phyloP scores from a whole-genome alignment of 2,329 filamentous ascomycete species.

The Venturiaceae sp. region DNA sequence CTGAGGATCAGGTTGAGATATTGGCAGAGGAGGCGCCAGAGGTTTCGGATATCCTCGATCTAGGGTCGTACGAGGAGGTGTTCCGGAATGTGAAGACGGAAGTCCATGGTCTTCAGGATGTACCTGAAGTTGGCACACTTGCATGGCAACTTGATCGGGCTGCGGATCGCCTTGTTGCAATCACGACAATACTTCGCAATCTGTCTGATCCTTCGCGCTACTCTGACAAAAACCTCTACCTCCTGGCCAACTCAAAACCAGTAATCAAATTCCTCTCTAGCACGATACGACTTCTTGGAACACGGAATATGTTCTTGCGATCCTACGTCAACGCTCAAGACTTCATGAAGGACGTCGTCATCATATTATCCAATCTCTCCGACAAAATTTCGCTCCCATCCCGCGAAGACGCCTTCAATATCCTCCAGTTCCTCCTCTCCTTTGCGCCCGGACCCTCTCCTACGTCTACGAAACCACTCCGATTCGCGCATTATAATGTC shows the following conservation, averaged over 20 bases:
- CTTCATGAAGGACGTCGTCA: conserved; percentile 92
- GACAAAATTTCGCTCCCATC: conserved; percentile 71
- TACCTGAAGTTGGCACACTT: conserved; percentile 62
- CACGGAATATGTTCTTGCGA: conserved; percentile 75
- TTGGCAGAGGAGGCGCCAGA: conserved; percentile 79
- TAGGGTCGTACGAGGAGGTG: conserved; percentile 82
- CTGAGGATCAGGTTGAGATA: conserved; percentile 75
- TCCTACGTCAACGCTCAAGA: conserved; percentile 80
- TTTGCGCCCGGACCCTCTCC: conserved; percentile 78
- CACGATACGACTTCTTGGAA: conserved; percentile 78
- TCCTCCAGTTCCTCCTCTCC: conserved; percentile 80
- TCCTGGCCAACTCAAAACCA: conserved; percentile 59
- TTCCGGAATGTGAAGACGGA: conserved; percentile 69
- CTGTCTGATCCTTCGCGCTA: conserved; percentile 55
- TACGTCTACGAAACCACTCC: conserved; percentile 44
- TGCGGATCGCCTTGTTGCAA: conserved; percentile 77
- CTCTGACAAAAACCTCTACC: conserved; percentile 61
- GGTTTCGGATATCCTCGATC: conserved; percentile 74
- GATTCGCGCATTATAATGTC: conserved; percentile 75
- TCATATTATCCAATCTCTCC: conserved; percentile 81
- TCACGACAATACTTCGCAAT: conserved; percentile 88
- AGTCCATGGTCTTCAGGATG: conserved; percentile 59
- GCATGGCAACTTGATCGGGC: conserved; percentile 79
- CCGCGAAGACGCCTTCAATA: conserved; percentile 75
- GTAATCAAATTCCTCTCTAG: conserved; percentile 78